phyloP scores from a whole-genome alignment of 1,139 yeast species.

The Kurtzmaniella quercitrusa region DNA sequence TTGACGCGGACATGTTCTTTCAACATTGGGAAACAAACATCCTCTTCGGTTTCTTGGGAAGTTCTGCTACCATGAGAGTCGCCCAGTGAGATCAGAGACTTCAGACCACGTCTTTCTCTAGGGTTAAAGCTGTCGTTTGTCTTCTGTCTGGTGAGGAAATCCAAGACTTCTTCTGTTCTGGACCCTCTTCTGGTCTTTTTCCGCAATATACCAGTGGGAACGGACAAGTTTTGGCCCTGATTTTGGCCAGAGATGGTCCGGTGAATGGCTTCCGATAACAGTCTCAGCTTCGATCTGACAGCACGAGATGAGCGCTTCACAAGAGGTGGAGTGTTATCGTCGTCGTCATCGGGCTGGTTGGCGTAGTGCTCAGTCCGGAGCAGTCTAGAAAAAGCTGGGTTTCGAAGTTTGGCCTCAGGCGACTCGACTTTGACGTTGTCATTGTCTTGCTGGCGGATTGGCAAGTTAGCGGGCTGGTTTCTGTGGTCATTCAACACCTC shows the following conservation, averaged over 20 bases:
- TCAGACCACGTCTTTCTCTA: constrained; percentile 29
- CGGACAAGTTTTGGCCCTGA: neutral
- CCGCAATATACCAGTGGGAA: constrained; percentile 10
- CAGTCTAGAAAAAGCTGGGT: neutral
- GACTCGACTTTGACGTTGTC: constrained; percentile 3
- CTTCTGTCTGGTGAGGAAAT: constrained; percentile 25
- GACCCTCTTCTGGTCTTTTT: constrained; percentile 16
- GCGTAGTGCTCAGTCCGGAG: constrained; percentile 10
- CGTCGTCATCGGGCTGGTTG: constrained; percentile 13
- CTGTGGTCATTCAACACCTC: constrained; percentile 56
- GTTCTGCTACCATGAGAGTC: constrained; percentile 70
- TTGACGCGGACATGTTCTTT: constrained; percentile 65
- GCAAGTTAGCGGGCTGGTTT: constrained; percentile 43
- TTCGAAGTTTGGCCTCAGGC: neutral
- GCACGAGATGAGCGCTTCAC: neutral
- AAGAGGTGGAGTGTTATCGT: constrained; percentile 5
- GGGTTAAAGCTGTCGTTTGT: constrained; percentile 30
- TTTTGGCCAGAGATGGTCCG: neutral
- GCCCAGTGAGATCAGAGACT: constrained; percentile 52
- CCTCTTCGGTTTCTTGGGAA: constrained; percentile 89
- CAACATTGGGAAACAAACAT: constrained; percentile 94
- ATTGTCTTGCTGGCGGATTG: constrained; percentile 19
- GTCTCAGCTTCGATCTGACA: neutral
- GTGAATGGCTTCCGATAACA: neutral
- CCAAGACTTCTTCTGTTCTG: constrained; percentile 20